Percentiles rank a stretch among this genome's conserved stretches.
Conservation (phyloP, 306 rosid genomes). For the Abrus precatorius region DNA sequence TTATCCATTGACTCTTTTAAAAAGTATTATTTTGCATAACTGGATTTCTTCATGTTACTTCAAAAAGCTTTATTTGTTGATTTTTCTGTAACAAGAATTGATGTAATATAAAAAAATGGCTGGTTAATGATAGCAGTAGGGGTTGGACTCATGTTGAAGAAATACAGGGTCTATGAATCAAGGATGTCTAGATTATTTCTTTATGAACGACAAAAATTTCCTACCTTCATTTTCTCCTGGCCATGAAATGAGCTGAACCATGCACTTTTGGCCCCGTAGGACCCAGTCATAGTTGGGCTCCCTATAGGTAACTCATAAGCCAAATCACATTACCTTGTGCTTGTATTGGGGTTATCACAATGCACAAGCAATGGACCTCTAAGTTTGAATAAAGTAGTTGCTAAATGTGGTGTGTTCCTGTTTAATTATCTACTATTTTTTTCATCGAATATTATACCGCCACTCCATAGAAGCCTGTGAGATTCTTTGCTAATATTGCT, state of each 20-base stretch:
- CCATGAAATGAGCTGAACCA: not conserved
- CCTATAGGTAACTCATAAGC: not conserved
- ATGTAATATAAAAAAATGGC: not conserved
- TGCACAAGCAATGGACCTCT: not conserved
- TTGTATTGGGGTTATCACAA: slow-evolving; percentile 1
- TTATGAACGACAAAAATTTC: not conserved
- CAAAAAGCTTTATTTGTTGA: slow-evolving; percentile 11
- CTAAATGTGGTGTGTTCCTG: not conserved
- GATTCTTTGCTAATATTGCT: not conserved
- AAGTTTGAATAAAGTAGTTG: not conserved
- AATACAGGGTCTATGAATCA: not conserved
- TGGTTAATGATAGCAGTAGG: slow-evolving; percentile 2
- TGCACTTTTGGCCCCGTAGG: not conserved
- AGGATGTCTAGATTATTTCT: not conserved
- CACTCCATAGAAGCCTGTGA: not conserved
- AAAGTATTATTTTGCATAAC: slow-evolving; percentile 6
- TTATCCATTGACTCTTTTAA: slow-evolving; percentile 23
- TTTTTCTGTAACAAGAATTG: not conserved
- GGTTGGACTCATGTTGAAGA: slow-evolving; percentile 5
- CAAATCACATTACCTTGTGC: not conserved
- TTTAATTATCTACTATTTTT: not conserved
- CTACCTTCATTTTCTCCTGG: not conserved
- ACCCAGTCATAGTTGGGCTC: not conserved
- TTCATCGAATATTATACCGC: not conserved
- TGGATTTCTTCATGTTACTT: not conserved